Base-by-base conservation (phyloP, 352 stramenopile species). In the Pythium biforme region DNA sequence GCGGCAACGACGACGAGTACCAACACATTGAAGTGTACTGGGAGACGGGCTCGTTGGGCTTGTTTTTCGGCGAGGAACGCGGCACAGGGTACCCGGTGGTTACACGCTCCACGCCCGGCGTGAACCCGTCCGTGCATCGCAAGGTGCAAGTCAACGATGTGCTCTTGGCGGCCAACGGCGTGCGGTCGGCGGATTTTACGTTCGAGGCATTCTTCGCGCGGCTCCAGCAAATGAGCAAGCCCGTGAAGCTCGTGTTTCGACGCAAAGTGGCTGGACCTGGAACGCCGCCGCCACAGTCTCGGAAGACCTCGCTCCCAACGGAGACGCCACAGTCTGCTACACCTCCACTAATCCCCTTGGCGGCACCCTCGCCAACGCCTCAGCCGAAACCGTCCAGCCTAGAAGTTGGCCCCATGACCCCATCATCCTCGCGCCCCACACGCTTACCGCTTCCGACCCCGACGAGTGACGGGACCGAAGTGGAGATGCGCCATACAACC, bases 181-280 rank as follows among this genome's bases (percentile, higher is more conserved):
- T 95, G 22, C 70, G 75, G 29, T 92, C 84, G 4, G 69, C 69
- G 1, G 80, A 92, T 33, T 90, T 84, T 56, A 77, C 78, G 55
- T 95, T 95, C 23, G 81, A 91, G 53, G 73, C 80, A 3, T 95
- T 95, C 55, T 95, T 95, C 58, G 76, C 76, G 23, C 68, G 81
- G 4, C 65, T 95, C 5, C 84, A 94, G 51, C 80, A 95, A 26
- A 91, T 93, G 84, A 87, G 83, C 54, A 95, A 95, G 54, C 86
- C 86, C 3, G 86, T 95, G 8, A 75, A 75, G 20, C 67, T 95
- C 5, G 76, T 90, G 23, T 94, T 95, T 33, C 57, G 61, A 52
- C 76, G 82, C 12, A 72, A 67, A 27, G 26, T 50, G 37, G 53
- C 26, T 37, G 47, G 41, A 8, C 50, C 59, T 20, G 59, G 59